These are phyloP conservation scores for Zygotorulaspora sp. DNA, from an alignment of 805 yeast genomes.

Conservation along the genomic window DNA sequence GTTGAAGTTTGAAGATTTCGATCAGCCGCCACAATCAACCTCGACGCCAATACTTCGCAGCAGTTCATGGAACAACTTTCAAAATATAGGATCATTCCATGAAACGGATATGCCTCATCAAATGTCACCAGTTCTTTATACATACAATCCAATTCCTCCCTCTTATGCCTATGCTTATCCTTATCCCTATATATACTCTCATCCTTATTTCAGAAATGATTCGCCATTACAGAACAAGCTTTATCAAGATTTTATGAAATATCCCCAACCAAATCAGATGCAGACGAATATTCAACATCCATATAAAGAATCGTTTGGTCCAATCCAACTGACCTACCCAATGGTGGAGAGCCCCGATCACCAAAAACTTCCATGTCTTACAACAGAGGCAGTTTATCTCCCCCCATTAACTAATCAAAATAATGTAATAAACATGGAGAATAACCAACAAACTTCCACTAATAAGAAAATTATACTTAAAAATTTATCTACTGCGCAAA, in stretches of 20 bases:
- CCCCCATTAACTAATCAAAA: background rate
- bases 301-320: constrained; percentile 4
- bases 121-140: constrained; percentile 4
- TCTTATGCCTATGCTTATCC: constrained; percentile 1
- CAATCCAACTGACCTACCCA: constrained; percentile 6
- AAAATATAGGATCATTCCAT: background rate
- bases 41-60: constrained; percentile 25
- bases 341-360: background rate
- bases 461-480: background rate
- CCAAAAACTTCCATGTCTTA: background rate
- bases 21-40: constrained; percentile 32
- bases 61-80: background rate
- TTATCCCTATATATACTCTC: constrained; percentile 1
- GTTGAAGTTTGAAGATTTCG: constrained; percentile 26
- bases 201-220: constrained; percentile 3
- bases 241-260: background rate
- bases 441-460: background rate
- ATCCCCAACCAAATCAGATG: background rate
- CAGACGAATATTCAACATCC: constrained; percentile 1
- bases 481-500: too few relatives aligned
- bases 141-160: constrained; percentile 1
- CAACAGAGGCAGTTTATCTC: background rate
- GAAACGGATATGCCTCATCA: background rate
- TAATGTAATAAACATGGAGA: background rate
- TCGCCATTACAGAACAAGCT: constrained; percentile 9